phyloP scores from a whole-genome alignment of 805 yeast genomes.

The Kodamaea hsintzibuensis region DNA sequence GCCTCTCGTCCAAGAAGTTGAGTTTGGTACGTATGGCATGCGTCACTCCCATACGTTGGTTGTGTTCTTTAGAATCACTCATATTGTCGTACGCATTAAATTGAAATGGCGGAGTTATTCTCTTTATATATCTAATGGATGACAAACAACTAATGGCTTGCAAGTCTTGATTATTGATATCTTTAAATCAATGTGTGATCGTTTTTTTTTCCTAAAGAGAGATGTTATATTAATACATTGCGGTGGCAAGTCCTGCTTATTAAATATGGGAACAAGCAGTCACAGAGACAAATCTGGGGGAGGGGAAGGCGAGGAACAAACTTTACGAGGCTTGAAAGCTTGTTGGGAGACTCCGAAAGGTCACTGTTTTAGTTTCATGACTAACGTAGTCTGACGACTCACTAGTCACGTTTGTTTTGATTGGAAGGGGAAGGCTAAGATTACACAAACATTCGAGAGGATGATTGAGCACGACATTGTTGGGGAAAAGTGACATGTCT shows the following conservation, averaged over 20 bases:
- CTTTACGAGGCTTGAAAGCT: background rate
- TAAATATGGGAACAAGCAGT: background rate
- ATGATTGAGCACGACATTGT: background rate
- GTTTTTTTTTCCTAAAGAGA: background rate
- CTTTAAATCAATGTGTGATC: constrained; percentile 1
- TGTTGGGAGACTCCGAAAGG: background rate
- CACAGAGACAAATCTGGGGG: background rate
- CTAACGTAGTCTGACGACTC: background rate
- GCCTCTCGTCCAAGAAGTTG: constrained; percentile 74
- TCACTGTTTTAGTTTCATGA: background rate
- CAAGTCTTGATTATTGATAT: background rate
- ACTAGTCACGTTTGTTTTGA: constrained; percentile 3
- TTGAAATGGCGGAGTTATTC: background rate
- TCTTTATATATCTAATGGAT: background rate
- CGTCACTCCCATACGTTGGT: constrained; percentile 50
- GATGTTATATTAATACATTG: background rate
- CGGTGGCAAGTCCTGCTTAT: background rate
- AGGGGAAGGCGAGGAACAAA: background rate
- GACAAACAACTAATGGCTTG: background rate
- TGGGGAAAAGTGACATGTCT: background rate
- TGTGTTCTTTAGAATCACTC: constrained; percentile 14
- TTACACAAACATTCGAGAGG: background rate
- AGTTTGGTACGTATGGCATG: constrained; percentile 60
- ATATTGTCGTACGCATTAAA: constrained; percentile 3
- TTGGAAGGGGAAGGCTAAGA: background rate